Conservation (phyloP, 2,329 filamentous ascomycete species). For the Fusarium nelsonii region DNA sequence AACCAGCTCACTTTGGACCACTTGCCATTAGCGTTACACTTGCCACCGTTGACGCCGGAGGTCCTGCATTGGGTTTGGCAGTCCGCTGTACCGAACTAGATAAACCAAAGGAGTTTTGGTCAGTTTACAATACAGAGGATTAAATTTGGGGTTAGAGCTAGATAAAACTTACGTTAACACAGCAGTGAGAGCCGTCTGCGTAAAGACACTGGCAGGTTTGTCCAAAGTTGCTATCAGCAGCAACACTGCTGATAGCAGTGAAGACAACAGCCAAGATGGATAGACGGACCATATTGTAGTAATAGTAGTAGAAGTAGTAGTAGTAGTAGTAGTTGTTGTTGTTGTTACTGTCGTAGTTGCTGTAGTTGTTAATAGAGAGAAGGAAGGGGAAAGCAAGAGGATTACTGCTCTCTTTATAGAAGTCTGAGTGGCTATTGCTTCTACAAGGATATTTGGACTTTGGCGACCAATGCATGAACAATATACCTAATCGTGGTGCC, state of each 20-base stretch:
- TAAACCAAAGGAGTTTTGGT: background rate
- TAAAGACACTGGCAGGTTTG: background rate
- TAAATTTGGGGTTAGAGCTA: background rate
- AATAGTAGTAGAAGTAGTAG: too few species aligned
- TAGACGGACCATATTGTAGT: background rate
- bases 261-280: background rate
- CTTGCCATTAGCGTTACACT: background rate
- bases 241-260: background rate
- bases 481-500: too few species aligned
- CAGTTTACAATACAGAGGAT: background rate
- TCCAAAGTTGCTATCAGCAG: background rate
- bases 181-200: background rate
- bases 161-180: background rate
- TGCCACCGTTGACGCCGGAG: background rate
- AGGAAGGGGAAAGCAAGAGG: too few species aligned
- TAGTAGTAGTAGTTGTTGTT: background rate
- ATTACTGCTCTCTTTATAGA: too few species aligned
- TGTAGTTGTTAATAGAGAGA: too few species aligned
- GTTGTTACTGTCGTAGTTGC: too few species aligned
- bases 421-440: too few species aligned
- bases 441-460: too few species aligned
- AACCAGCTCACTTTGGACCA: background rate
- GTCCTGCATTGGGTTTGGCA: background rate
- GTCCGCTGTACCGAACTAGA: background rate
- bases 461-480: too few species aligned